Base-by-base conservation (phyloP, 2,329 filamentous ascomycete genomes). In the Hirsutella minnesotensis region DNA sequence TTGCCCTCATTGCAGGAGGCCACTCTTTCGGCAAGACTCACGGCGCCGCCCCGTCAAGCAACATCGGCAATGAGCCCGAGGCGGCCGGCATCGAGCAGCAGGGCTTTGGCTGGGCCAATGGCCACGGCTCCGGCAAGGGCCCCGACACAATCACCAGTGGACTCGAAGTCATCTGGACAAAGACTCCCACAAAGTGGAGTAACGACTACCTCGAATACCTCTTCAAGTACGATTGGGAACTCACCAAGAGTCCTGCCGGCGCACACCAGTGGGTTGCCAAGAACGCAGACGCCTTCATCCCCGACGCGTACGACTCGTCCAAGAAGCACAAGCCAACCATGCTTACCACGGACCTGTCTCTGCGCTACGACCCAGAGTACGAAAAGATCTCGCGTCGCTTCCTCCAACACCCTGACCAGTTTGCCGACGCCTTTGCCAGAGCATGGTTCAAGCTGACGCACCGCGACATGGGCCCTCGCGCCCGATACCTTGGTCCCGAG, bases 381-480 rank as follows among this genome's bases (percentile, higher is more conserved):
- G 79, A 83, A 66, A 86, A 86, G 75, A 84, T 89, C 57, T 75
- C 81, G 16, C 75, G 79, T 42, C 74, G 72, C 53, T 88, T 79
- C 73, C 66, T 81, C 38, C 75, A 78, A 51, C 66, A 88, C 64
- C 80, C 80, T 2, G 72, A 83, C 38, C 64, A 85, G 67, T 72
- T 88, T 33, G 72, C 70, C 42, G 77, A 86, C 47, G 79, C 74
- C 9, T 89, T 88, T 55, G 69, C 73, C 19, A 75, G 77, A 40
- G 84, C 84, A 13, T 89, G 84, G 84, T 89, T 86, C 75, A 88
- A 89, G 76, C 74, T 89, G 35, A 70, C 83, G 29, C 84, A 89
- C 67, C 83, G 84, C 66, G 84, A 88, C 59, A 75, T 89, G 65
- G 84, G 84, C 15, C 84, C 84, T 36, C 68, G 75, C 42, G 58